Percentiles rank a stretch among this genome's conserved stretches.
Evolutionary conservation across 176 grass and related monocot species (phyloP).

Genomic region (Miscanthus lutarioriparius): DNA sequence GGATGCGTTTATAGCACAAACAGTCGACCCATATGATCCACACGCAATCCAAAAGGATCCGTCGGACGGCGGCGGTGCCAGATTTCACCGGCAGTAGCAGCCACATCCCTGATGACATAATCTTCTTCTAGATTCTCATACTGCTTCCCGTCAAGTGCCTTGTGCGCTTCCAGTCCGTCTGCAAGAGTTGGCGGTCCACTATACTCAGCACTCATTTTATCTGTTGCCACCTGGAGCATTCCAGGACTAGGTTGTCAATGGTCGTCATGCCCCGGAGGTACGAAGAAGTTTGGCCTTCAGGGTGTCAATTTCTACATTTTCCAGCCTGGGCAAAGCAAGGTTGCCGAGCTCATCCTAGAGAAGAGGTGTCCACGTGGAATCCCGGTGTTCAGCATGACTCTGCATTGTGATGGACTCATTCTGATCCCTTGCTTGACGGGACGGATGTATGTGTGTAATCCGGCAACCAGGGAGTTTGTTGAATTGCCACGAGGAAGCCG

Average conservation of each 20-base stretch:
- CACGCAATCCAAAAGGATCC: not conserved
- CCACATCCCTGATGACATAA: not conserved
- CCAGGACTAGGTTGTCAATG: not conserved
- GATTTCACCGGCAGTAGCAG: not conserved
- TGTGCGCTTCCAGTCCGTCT: not conserved
- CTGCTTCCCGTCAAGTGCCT: not conserved
- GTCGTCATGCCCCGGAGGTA: not conserved
- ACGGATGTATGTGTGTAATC: not conserved
- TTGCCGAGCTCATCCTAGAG: not conserved
- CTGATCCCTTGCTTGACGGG: not conserved
- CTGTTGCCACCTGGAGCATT: not conserved
- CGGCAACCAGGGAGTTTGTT: not conserved
- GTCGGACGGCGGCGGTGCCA: not conserved
- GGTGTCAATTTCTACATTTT: not conserved
- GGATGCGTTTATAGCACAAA: not conserved
- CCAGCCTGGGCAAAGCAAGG: not conserved
- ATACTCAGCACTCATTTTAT: not conserved
- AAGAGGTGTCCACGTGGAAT: not conserved
- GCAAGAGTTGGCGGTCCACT: not conserved
- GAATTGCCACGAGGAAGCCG: no score
- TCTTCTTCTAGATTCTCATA: not conserved
- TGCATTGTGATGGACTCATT: not conserved
- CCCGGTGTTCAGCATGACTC: not conserved
- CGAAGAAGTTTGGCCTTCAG: not conserved
- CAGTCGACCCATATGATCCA: not conserved